Conservation (phyloP, 345 rosid genomes). For the Erucastrum elatum region DNA sequence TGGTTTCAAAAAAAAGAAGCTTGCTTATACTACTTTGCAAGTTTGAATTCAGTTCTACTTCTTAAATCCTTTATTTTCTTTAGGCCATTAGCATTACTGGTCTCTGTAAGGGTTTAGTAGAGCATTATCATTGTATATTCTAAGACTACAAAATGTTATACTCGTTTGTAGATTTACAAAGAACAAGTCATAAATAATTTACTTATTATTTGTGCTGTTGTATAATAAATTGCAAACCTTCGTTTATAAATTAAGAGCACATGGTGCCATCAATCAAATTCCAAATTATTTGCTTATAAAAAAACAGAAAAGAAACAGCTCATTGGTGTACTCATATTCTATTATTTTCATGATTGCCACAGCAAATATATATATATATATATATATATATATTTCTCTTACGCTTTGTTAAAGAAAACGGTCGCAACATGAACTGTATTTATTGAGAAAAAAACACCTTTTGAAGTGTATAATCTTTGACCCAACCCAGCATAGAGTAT, state of each 20-base stretch:
- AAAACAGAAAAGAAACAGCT: conserved; percentile 17
- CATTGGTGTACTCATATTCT: conserved; percentile 8
- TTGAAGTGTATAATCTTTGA: conserved; percentile 24
- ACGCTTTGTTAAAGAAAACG: neutral
- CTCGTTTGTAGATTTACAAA: neutral
- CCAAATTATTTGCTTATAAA: conserved; percentile 2
- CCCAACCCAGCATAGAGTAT: neutral
- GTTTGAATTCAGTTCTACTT: neutral
- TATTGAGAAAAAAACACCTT: neutral
- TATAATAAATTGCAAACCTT: neutral
- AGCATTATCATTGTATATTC: neutral
- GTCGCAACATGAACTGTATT: conserved; percentile 15
- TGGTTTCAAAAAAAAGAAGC: neutral
- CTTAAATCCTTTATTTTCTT: neutral
- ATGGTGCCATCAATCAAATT: conserved; percentile 27
- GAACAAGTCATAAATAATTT: neutral
- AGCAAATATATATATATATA: neutral
- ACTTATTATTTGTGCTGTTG: neutral
- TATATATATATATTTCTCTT: neutral
- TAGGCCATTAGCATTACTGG: neutral
- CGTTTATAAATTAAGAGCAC: conserved; percentile 10
- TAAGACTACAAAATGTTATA: neutral
- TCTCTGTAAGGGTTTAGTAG: neutral
- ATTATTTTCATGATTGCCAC: conserved; percentile 1
- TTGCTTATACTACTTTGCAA: neutral